Evolutionary conservation across 495 filamentous ascomycete species (phyloP), one percentile per base, ranked within the genome.

Genomic region (Astrocystis sublimbata): DNA sequence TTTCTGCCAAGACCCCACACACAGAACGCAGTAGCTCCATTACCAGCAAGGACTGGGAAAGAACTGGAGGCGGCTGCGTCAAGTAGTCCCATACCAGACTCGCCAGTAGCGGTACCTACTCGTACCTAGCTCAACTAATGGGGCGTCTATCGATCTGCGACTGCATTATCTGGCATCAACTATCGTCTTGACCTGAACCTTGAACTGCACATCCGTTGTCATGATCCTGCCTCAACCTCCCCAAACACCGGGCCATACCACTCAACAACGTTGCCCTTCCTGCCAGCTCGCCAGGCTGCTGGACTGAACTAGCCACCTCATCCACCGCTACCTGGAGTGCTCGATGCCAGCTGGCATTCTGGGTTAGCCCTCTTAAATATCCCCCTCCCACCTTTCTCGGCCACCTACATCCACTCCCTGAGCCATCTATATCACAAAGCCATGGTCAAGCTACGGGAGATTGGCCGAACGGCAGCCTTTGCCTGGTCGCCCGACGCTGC

Each of bases 361-460:
- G 62, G 64, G 65, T 55, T 35, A 67, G 43, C 47, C 61, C 53
- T 60, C 49, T 43, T 60, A 47, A 26, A 63, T 45, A 42, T 24
- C 42, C 23, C 19, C 40, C 21, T 45, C 24, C 17, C 54, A 49
- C 56, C 51, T 15, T 45, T 35, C 38, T 49, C 4, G 45, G 33
- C 45, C 31, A 46, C 26, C 15, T 51, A n/a, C 35, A 21, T 42
- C n/a, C 41, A n/a, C 24, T 41, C 33, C 6, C 15, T 6, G 9
- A 31, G 58, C 68, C 57, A 42, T 64, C 57, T 35, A 60, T 58
- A 19, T 31, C 66, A 54, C 63, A 66, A 69, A 80, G 88, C 70
- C 73, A 99, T 99, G 94, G 93, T 96, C 69, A 88, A 91, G 75
- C 81, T 97, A 77, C 86, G 93, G 80, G 92, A 98, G 79, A 93